A percentile compares a stretch with the other conserved stretches of the same genome.
phyloP scores from a whole-genome alignment of 345 rosid species.

The Gossypium rotundifolium region DNA sequence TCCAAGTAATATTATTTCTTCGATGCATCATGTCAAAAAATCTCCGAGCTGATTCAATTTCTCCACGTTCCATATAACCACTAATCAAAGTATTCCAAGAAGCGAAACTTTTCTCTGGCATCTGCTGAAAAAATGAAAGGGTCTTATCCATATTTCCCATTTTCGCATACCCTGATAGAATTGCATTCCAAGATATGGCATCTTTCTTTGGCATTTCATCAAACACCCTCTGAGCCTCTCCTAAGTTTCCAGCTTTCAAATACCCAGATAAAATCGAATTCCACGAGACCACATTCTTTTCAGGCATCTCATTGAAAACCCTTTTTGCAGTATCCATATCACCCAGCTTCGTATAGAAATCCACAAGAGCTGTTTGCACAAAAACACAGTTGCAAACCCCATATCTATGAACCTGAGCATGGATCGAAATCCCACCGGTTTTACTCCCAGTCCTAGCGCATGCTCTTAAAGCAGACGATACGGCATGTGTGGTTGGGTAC shows the following conservation, averaged over 20 bases:
- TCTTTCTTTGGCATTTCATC: conserved; percentile 50
- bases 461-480: conserved; percentile 56
- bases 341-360: conserved; percentile 52
- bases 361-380: conserved; percentile 64
- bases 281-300: conserved; percentile 63
- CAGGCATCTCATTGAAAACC: conserved; percentile 44
- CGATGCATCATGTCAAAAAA: conserved; percentile 51
- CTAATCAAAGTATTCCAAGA: conserved; percentile 72
- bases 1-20: conserved; percentile 49
- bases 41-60: conserved; percentile 38
- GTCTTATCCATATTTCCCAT: conserved; percentile 42
- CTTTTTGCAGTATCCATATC: conserved; percentile 40
- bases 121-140: conserved; percentile 37
- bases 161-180: conserved; percentile 52
- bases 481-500: conserved; percentile 45
- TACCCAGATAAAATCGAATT: conserved; percentile 58
- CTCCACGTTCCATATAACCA: conserved; percentile 42
- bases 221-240: conserved; percentile 43
- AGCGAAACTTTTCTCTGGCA: conserved; percentile 52
- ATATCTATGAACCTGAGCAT: conserved; percentile 44
- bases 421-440: conserved; percentile 38
- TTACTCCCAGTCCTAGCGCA: conserved; percentile 38
- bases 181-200: conserved; percentile 59
- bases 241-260: conserved; percentile 39
- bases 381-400: conserved; percentile 58